These are phyloP conservation scores for Hyaloscypha variabilis DNA, from an alignment of 495 filamentous ascomycete genomes.

Conservation along the genomic window DNA sequence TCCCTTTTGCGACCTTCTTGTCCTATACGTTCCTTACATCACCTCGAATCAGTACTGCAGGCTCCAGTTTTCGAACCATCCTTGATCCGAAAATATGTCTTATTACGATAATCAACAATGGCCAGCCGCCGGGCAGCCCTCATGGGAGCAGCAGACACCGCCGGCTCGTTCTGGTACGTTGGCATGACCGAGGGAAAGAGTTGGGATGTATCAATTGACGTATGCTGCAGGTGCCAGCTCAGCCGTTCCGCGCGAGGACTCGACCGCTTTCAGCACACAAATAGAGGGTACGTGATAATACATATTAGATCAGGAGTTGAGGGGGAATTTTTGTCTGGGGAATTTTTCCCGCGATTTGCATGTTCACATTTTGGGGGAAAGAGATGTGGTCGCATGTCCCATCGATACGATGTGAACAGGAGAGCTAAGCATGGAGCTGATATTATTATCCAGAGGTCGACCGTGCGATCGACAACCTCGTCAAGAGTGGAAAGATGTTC, in stretches of 20 bases:
- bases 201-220: constrained; percentile 38
- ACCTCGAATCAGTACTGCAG: constrained; percentile 31
- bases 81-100: constrained; percentile 58
- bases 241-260: constrained; percentile 74
- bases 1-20: constrained; percentile 24
- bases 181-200: too few relatives aligned
- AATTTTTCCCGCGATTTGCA: background rate
- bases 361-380: background rate
- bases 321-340: background rate
- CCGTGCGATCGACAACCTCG: constrained; percentile 90
- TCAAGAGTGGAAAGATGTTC: constrained; percentile 95
- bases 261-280: constrained; percentile 81
- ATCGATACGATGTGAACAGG: constrained; percentile 3
- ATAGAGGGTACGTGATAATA: constrained; percentile 77
- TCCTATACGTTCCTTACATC: constrained; percentile 31
- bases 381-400: constrained; percentile 14
- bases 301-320: background rate
- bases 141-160: constrained; percentile 83
- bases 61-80: constrained; percentile 33
- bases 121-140: constrained; percentile 65
- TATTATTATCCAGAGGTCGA: constrained; percentile 77
- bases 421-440: constrained; percentile 19
- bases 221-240: constrained; percentile 69
- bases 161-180: constrained; percentile 83
- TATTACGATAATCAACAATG: constrained; percentile 91